Percentiles rank a stretch among this genome's conserved stretches.
phyloP scores from a whole-genome alignment of 106 monocot species.

The Allium cepa region DNA sequence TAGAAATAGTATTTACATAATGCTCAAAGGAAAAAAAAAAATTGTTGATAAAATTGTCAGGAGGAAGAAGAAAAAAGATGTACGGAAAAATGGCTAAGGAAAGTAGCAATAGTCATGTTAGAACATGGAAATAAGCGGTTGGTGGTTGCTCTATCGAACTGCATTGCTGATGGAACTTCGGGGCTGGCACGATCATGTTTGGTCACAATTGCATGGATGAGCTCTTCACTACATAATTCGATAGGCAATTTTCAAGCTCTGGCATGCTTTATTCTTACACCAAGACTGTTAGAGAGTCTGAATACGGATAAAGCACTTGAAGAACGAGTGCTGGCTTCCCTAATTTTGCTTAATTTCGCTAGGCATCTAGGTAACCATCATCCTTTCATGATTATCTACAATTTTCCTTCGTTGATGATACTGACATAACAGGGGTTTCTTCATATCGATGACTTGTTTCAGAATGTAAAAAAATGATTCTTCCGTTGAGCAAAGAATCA shows the following conservation, averaged over 20 bases:
- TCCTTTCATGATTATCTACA: too few species aligned
- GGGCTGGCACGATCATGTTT: constrained; percentile 57
- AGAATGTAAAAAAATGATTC: constrained; percentile 54
- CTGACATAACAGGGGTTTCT: too few species aligned
- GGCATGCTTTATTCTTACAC: constrained; percentile 47
- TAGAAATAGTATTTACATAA: too few species aligned
- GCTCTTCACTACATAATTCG: constrained; percentile 28
- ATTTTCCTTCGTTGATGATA: too few species aligned
- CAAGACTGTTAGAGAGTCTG: constrained; percentile 53
- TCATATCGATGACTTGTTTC: constrained; percentile 1
- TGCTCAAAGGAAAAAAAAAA: too few species aligned
- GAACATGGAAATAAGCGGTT: constrained; percentile 56
- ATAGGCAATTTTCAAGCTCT: constrained; percentile 22
- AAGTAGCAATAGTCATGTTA: constrained; percentile 36
- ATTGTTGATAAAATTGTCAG: not conserved
- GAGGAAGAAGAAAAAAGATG: constrained; percentile 60
- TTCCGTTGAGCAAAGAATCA: constrained; percentile 45
- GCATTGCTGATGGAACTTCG: constrained; percentile 57
- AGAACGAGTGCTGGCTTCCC: constrained; percentile 72
- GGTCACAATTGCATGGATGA: constrained; percentile 71
- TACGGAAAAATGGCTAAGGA: constrained; percentile 53
- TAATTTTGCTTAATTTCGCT: constrained; percentile 54
- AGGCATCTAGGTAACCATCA: constrained; percentile 47
- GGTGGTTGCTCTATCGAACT: constrained; percentile 49
- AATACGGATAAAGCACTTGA: constrained; percentile 57